Base-by-base conservation (phyloP, 2,329 filamentous ascomycete species). In the Aureobasidium sp. region DNA sequence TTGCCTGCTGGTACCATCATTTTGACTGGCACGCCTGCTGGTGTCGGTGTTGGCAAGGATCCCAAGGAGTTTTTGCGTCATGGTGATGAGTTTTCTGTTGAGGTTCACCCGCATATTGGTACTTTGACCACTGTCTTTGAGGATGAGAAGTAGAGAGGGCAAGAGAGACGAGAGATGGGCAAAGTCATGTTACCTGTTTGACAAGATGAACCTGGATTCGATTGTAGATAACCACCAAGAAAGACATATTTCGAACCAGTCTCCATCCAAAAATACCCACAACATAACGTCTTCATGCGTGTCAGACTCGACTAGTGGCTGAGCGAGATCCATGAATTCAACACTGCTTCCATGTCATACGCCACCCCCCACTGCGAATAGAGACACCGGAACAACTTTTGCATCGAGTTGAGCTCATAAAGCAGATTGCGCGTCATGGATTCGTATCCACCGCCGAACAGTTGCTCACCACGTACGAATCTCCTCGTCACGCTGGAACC, bases 41-140 rank as follows among this genome's bases (percentile, higher is more conserved):
- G 71, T 2, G 68, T 73, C 8, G 70, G 70, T 21, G 65, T 66
- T 3, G 66, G 64, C 29, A 69, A 67, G 60, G 68, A 65, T 8
- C 70, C 62, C 2, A 70, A 72, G 57, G 70, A 71, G 53, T 73
- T 70, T 56, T 58, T 77, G 52, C 69, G 66, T 55, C 66, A 67
- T 2, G 73, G 74, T 1, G 73, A 76, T 55, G 69, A 74, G 56
- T 76, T 78, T 57, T 64, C 68, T 0, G 73, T 78, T 4, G 73
- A 77, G 66, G 66, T 78, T 54, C 58, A 71, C 49, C 74, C 74
- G 12, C 62, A 74, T 60, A 70, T 78, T 45, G 75, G 74, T 8
- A 78, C 75, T 0, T 61, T 77, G 58, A 66, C 74, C 27, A 77
- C 68, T 19, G 71, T 68, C 56, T 71, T 75, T 53, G 57, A 60